A percentile compares a stretch with the other conserved stretches of the same genome.
These are phyloP conservation scores for Pseudogymnoascus sp. DNA, from an alignment of 2,329 filamentous ascomycete species.

Conservation along the genomic window DNA sequence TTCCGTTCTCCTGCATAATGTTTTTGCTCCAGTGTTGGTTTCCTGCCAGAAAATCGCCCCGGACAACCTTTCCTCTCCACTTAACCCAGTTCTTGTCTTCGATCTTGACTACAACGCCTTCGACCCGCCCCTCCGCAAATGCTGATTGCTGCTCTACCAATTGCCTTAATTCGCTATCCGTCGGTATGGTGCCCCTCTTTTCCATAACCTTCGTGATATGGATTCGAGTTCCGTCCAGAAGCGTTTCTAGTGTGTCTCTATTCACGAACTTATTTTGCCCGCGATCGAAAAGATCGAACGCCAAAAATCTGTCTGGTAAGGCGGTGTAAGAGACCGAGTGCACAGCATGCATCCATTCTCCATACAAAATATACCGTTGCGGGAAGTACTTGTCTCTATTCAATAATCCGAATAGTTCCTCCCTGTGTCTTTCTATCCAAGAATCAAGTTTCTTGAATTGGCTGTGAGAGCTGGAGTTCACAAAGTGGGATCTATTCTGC, in stretches of 20 bases:
- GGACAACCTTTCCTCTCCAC: constrained; percentile 18
- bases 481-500: constrained; percentile 17
- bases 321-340: constrained; percentile 14
- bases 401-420: constrained; percentile 7
- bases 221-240: background rate
- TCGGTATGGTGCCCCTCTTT: background rate
- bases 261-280: constrained; percentile 9
- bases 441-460: constrained; percentile 15
- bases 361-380: constrained; percentile 16
- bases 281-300: constrained; percentile 17
- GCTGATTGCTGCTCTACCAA: constrained; percentile 12
- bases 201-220: background rate
- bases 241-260: background rate
- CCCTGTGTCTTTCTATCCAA: constrained; percentile 13
- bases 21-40: constrained; percentile 18
- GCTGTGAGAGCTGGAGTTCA: constrained; percentile 12
- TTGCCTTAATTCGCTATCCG: background rate
- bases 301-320: constrained; percentile 15
- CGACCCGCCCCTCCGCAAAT: constrained; percentile 12
- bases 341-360: constrained; percentile 17
- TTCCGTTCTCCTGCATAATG: background rate
- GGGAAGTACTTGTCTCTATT: constrained; percentile 10
- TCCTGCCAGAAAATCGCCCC: constrained; percentile 16
- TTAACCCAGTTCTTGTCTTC: constrained; percentile 7
- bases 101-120: constrained; percentile 18